phyloP scores from a whole-genome alignment of 768 basidiomycete species.

The Tulasnella sp. region DNA sequence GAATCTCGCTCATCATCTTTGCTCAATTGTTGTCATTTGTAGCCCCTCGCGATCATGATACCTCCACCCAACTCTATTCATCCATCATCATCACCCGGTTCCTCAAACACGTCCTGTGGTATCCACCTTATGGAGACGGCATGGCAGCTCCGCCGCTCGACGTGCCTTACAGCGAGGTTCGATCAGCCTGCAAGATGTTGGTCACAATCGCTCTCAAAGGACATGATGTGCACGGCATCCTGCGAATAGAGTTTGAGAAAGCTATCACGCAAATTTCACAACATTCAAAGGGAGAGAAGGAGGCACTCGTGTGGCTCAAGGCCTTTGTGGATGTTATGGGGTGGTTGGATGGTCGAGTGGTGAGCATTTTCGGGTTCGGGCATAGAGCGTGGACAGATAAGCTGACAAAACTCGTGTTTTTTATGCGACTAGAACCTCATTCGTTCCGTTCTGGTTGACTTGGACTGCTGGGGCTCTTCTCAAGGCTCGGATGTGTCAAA shows the following conservation, averaged over 20 bases:
- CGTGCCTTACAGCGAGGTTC: not conserved
- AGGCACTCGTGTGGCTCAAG: slow-evolving; percentile 43
- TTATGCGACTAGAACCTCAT: slow-evolving; percentile 37
- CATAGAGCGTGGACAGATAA: not conserved
- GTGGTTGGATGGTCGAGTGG: slow-evolving; percentile 57
- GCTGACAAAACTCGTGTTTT: not conserved
- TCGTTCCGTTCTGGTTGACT: slow-evolving; percentile 51
- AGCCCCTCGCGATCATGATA: not conserved
- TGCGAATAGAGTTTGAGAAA: slow-evolving; percentile 50
- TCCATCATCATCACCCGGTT: not conserved
- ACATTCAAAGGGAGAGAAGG: slow-evolving; percentile 4
- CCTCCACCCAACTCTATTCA: not conserved
- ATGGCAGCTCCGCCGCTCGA: not conserved
- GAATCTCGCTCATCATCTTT: not conserved
- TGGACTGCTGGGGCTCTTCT: slow-evolving; percentile 57
- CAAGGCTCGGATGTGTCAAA: slow-evolving; percentile 29
- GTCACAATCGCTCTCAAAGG: slow-evolving; percentile 34
- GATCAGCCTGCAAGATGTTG: slow-evolving; percentile 22
- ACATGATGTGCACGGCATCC: slow-evolving; percentile 43
- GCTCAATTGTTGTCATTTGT: not conserved
- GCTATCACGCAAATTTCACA: slow-evolving; percentile 33
- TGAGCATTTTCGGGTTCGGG: slow-evolving; percentile 28
- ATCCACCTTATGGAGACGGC: not conserved
- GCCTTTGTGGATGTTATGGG: slow-evolving; percentile 44
- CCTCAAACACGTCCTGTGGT: not conserved